These are phyloP conservation scores for Cystofilobasidium capitatum DNA, from an alignment of 768 basidiomycete genomes.

Conservation along the genomic window DNA sequence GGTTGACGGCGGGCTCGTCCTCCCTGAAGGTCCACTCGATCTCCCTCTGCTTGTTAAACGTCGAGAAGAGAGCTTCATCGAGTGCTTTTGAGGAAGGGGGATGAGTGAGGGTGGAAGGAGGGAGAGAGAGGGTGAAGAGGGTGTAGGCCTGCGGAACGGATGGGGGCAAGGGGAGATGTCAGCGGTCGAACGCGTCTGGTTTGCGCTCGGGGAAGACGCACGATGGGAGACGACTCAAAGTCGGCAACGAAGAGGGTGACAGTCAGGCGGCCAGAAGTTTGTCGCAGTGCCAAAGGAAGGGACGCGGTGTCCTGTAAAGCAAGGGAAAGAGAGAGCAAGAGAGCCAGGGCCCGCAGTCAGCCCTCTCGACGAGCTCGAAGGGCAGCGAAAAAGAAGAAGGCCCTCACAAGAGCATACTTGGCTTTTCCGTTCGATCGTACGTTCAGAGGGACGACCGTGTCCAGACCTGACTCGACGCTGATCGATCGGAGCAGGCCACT, in stretches of 20 bases:
- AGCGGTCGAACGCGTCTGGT: neutral
- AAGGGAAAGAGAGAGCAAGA: neutral
- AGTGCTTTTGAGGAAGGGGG: neutral
- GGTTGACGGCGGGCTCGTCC: slow-evolving; percentile 23
- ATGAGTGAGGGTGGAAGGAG: neutral
- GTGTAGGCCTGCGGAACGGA: slow-evolving; percentile 14
- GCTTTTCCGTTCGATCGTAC: slow-evolving; percentile 22
- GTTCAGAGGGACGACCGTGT: slow-evolving; percentile 18
- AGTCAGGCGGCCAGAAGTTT: slow-evolving; percentile 16
- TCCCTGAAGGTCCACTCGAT: slow-evolving; percentile 24
- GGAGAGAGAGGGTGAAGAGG: slow-evolving; percentile 23
- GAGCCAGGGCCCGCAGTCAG: neutral
- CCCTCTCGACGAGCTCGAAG: neutral
- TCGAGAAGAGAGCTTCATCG: slow-evolving; percentile 7
- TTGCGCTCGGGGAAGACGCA: neutral
- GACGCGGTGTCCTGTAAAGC: slow-evolving; percentile 22
- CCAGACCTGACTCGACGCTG: slow-evolving; percentile 22
- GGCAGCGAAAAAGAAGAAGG: neutral
- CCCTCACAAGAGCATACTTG: slow-evolving; percentile 19
- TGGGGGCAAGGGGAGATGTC: neutral
- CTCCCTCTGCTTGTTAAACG: slow-evolving; percentile 11
- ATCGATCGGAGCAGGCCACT: neutral
- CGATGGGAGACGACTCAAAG: slow-evolving; percentile 18
- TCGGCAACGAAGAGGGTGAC: slow-evolving; percentile 22
- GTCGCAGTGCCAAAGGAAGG: slow-evolving; percentile 7